Conservation (phyloP, 2,329 filamentous ascomycete species). For the Chrysosphaeria jannelii region DNA sequence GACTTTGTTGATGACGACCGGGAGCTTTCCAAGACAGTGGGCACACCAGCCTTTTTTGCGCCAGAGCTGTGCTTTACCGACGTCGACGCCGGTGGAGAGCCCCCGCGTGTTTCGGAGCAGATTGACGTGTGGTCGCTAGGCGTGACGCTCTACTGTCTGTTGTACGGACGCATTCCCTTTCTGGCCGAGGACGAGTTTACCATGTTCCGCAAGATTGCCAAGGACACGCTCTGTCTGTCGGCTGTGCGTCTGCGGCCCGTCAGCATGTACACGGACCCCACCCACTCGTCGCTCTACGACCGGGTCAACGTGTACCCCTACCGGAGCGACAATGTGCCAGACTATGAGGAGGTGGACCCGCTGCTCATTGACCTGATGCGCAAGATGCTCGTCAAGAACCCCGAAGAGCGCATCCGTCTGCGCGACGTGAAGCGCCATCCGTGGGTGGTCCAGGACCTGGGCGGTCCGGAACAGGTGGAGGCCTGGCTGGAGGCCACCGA, state of each 20-base stretch:
- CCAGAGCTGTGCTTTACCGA: constrained; percentile 88
- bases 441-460: constrained; percentile 63
- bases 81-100: constrained; percentile 29
- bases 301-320: constrained; percentile 33
- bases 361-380: constrained; percentile 45
- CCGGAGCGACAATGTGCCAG: constrained; percentile 45
- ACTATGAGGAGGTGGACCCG: constrained; percentile 59
- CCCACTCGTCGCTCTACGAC: constrained; percentile 22
- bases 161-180: constrained; percentile 83
- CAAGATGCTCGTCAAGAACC: constrained; percentile 67
- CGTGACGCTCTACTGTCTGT: constrained; percentile 81
- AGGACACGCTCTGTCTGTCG: constrained; percentile 75
- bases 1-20: constrained; percentile 83
- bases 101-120: constrained; percentile 59
- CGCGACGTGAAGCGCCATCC: constrained; percentile 80
- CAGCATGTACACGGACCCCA: constrained; percentile 25
- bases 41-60: constrained; percentile 90
- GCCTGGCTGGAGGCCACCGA: constrained; percentile 90
- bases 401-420: constrained; percentile 60
- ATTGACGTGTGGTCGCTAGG: constrained; percentile 96
- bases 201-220: constrained; percentile 75
- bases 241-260: constrained; percentile 51
- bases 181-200: constrained; percentile 74
- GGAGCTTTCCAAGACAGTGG: constrained; percentile 92
- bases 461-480: constrained; percentile 29